Evolutionary conservation across 345 rosid species (phyloP).

Genomic region (Gossypium rotundifolium): DNA sequence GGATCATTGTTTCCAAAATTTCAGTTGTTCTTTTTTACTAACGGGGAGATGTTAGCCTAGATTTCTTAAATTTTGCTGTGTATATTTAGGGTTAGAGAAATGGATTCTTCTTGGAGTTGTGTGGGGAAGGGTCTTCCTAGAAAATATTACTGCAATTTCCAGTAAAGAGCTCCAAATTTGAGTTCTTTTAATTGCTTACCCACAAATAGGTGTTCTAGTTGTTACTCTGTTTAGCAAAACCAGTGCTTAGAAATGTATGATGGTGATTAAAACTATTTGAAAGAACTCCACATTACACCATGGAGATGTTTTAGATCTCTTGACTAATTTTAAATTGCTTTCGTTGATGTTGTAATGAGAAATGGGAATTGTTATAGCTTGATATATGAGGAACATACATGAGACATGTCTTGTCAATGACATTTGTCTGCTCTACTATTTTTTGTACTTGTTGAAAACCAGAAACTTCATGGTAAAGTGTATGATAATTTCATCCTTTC

Average conservation of each 20-base stretch:
- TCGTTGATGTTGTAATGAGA: not conserved
- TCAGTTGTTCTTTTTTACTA: not conserved
- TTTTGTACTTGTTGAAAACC: no score
- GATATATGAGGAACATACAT: not conserved
- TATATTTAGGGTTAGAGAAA: not conserved
- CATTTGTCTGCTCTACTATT: not conserved
- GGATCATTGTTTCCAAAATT: slow-evolving; percentile 13
- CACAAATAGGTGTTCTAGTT: not conserved
- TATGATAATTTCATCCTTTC: slow-evolving; percentile 3
- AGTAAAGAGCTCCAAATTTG: not conserved
- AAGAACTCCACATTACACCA: not conserved
- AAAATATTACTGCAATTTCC: not conserved
- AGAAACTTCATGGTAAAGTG: not conserved
- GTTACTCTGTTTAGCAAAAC: not conserved
- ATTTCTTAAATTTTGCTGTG: slow-evolving; percentile 2
- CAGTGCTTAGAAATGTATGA: not conserved
- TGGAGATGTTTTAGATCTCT: not conserved
- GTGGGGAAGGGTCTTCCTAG: not conserved
- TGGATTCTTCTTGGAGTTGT: slow-evolving; percentile 11
- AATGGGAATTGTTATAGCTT: not conserved
- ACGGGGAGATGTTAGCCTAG: not conserved
- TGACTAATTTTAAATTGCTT: not conserved
- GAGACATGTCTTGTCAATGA: not conserved
- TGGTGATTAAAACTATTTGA: not conserved
- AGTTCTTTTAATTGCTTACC: not conserved